Conservation (phyloP, 495 filamentous ascomycete genomes). For the Pyronema omphalodes region DNA sequence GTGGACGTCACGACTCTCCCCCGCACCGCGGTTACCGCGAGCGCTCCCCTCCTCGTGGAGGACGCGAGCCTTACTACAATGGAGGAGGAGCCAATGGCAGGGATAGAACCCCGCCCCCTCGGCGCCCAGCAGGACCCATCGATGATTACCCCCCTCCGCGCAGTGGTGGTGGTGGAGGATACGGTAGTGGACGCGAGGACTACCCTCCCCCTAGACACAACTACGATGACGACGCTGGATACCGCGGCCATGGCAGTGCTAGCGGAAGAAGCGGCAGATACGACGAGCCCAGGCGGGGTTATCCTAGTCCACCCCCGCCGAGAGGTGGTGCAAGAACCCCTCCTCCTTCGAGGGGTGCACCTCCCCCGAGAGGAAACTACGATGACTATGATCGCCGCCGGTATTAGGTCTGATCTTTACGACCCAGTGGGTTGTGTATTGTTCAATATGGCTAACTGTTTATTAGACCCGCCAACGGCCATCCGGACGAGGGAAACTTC, state of each 20-base stretch:
- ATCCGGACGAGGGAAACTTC: background rate
- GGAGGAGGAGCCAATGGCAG: constrained; percentile 13
- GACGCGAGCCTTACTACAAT: constrained; percentile 19
- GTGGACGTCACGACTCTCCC: constrained; percentile 21
- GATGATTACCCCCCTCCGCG: constrained; percentile 20
- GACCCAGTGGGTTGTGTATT: constrained; percentile 2
- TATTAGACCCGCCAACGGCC: background rate
- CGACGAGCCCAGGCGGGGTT: constrained; percentile 16
- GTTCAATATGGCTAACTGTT: background rate
- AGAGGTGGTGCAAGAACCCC: constrained; percentile 5
- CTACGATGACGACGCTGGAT: constrained; percentile 18
- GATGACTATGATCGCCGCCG: constrained; percentile 24
- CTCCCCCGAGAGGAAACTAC: constrained; percentile 14
- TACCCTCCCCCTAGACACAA: constrained; percentile 21
- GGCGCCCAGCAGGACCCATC: constrained; percentile 12
- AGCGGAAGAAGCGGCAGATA: constrained; percentile 17
- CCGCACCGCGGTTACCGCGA: constrained; percentile 24
- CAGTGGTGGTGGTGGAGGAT: constrained; percentile 10
- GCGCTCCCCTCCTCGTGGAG: constrained; percentile 19
- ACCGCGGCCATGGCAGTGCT: constrained; percentile 12
- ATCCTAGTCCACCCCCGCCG: constrained; percentile 1
- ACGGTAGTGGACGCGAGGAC: constrained; percentile 16
- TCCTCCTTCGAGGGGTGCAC: constrained; percentile 19
- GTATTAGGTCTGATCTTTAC: constrained; percentile 13
- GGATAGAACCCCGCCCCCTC: constrained; percentile 18